Evolutionary conservation across 1,139 yeast genomes (phyloP), one percentile per base, ranked within the genome.

Genomic region (Yamadazyma atlantica): DNA sequence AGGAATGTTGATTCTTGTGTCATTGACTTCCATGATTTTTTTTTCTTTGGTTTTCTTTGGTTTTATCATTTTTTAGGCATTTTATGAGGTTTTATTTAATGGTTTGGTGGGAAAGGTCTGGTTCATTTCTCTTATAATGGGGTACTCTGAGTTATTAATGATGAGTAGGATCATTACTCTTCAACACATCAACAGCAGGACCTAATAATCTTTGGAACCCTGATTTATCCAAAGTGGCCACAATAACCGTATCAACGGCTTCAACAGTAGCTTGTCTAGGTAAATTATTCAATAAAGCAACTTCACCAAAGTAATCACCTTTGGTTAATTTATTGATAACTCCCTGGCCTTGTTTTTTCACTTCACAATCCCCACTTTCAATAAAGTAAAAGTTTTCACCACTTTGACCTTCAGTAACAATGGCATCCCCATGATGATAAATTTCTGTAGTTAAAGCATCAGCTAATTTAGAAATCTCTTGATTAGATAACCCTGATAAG

Each of bases 221-320:
- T 42, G 85, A 78, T 66, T 90, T 89, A 44, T 89, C 95, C 51
- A 92, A 74, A 3, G 94, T 85, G 19, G 95, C 97, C 34, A 90
- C 96, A 53, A 86, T 85, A 19, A 92, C 82, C 36, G 75, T 74
- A 39, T 85, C 78, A 24, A 75, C 66, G 2, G 97, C 96, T 40
- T 76, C 80, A 29, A 92, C 94, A 4, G 97, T 85, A 24, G 98
- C 98, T 60, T 88, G 95, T 64, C 98, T 80, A 45, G 97, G 97
- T 44, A 83, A 71, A 55, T 92, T 96, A 53, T 90, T 86, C 51
- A 92, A 73, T 50, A 92, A 72, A 2, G 98, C 97, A 47, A 92
- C 81, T 66, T 92, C 98, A 48, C 98, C 98, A 62, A 92, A 92
- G 64, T 92, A 92, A 57, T 86, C 96, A 47, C 97, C 97, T 55